Base-by-base conservation (phyloP, 768 basidiomycete genomes). In the Phylloporus sp. region DNA sequence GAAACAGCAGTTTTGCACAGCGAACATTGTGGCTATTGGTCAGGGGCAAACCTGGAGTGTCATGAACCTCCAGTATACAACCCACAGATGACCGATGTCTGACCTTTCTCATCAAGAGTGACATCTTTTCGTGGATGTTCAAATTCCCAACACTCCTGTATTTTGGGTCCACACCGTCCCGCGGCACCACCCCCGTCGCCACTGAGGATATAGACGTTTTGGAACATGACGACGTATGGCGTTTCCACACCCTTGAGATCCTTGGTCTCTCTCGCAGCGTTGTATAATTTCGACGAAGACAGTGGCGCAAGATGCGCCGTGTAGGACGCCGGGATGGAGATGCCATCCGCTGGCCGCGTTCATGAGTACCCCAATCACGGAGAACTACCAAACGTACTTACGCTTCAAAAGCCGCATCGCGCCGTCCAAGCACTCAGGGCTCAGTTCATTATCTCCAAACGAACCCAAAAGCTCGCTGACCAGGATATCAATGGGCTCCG, bases 191-290 rank as follows among this genome's bases (percentile, higher is more conserved):
- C 79, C 40, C 86, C 80, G 44, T 88, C 75, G 8, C 85, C 93
- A 51, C 89, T 91, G 36, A 99, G 76, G 52, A 94, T 79, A 57
- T 93, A 95, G 55, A 92, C 88, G 9, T 92, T 90, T 63, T 91
- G 86, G 68, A 99, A 92, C 95, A 98, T 95, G 54, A 98, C 97
- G 16, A 99, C 97, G 61, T 98, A 98, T 1, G 97, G 95, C 28
- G 94, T 97, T 71, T 99, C 97, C 52, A 88, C 67, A 23, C 83
- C 80, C 67, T 89, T 91, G 29, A 80, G 71, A 55, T 80, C 84
- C 61, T 80, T 88, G 47, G 74, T 67, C 49, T 79, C 73, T 50
- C 81, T 75, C 0, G 92, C 91, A 63, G 95, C 91, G 54, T 86
- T 86, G 72, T 86, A 89, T 11, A 99, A 76, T 67, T 95, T 97